A percentile compares a stretch with the other conserved stretches of the same genome.
Evolutionary conservation across 73 alveolate species (phyloP).

Genomic region (Paramecium sonneborni): DNA sequence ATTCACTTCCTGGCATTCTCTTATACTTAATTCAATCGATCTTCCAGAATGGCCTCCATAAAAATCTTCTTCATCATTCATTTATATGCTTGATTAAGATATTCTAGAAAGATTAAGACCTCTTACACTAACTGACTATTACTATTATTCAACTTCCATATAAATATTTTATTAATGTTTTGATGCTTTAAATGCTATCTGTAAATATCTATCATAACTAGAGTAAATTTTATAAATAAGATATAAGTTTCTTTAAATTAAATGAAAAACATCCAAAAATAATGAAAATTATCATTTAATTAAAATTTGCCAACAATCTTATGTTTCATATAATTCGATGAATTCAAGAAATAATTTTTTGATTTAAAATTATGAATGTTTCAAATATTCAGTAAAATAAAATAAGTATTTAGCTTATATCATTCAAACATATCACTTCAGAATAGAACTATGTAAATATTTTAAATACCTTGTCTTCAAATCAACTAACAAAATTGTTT

Average conservation of each 20-base stretch:
- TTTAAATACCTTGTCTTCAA: too few relatives aligned
- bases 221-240: not conserved
- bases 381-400: not conserved
- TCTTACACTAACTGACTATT: not conserved
- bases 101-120: conserved; percentile 20
- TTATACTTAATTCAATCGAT: conserved; percentile 18
- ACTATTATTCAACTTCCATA: conserved; percentile 35
- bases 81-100: not conserved
- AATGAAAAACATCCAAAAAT: not conserved
- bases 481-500: too few relatives aligned
- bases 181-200: not conserved
- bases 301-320: not conserved
- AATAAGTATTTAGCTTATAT: not conserved
- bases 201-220: not conserved
- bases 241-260: not conserved
- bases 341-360: not conserved
- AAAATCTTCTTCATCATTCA: conserved; percentile 21
- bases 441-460: not conserved
- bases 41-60: conserved; percentile 43
- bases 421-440: not conserved
- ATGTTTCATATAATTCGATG: not conserved
- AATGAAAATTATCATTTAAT: not conserved
- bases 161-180: conserved; percentile 19
- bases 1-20: not conserved
- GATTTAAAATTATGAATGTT: not conserved